Conservation (phyloP, 2,329 filamentous ascomycete genomes). For the Botrytis byssoidea region DNA sequence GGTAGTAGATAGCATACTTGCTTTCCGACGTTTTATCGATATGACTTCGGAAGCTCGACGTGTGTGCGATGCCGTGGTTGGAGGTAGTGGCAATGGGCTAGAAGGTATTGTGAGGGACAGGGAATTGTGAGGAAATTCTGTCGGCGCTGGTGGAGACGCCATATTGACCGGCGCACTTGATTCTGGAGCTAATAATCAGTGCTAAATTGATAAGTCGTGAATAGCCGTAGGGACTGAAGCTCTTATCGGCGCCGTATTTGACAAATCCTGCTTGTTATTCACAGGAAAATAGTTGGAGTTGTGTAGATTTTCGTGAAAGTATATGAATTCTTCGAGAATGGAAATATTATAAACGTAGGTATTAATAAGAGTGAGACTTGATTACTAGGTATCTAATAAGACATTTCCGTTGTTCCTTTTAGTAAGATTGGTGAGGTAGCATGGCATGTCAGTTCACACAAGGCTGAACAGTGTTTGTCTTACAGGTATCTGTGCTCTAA, state of each 20-base stretch:
- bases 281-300: not conserved
- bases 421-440: not conserved
- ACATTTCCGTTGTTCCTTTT: not conserved
- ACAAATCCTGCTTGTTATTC: not conserved
- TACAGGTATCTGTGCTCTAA: not conserved
- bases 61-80: slow-evolving; percentile 51
- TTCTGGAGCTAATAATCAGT: not conserved
- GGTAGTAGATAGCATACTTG: slow-evolving; percentile 59
- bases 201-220: slow-evolving; percentile 1
- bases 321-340: not conserved
- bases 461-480: not conserved
- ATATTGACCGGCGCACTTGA: slow-evolving; percentile 24
- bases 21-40: slow-evolving; percentile 66
- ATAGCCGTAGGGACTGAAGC: not conserved
- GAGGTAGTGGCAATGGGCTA: slow-evolving; percentile 51
- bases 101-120: slow-evolving; percentile 46
- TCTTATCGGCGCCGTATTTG: not conserved
- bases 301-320: not conserved
- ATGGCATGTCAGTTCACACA: not conserved
- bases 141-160: slow-evolving; percentile 36
- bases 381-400: not conserved
- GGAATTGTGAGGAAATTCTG: slow-evolving; percentile 45
- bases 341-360: not conserved
- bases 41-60: slow-evolving; percentile 52
- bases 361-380: not conserved